A percentile compares a stretch with the other conserved stretches of the same genome.
These are phyloP conservation scores for Taiozyma onychis DNA, from an alignment of 1,139 yeast species.

Conservation along the genomic window DNA sequence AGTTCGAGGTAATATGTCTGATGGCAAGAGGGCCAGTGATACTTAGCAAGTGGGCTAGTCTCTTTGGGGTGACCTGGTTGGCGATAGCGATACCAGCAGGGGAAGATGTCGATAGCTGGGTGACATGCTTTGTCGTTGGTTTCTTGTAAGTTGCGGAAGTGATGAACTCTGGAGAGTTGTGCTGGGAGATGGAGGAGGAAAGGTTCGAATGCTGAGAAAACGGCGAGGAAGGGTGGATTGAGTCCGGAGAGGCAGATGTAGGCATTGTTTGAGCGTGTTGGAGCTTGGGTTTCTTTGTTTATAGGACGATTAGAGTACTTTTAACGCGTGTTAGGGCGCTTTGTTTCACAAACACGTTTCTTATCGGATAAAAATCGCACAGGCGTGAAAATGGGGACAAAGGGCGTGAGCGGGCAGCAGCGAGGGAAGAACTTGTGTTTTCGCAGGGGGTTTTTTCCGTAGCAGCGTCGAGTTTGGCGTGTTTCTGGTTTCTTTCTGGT, in stretches of 20 bases:
- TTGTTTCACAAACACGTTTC: slow-evolving; percentile 1
- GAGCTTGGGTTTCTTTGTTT: background rate
- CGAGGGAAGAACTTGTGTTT: background rate
- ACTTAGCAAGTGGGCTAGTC: slow-evolving; percentile 63
- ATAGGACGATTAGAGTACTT: background rate
- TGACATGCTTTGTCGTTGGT: slow-evolving; percentile 22
- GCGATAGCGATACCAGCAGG: slow-evolving; percentile 91
- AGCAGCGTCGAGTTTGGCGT: background rate
- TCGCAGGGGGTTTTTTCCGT: background rate
- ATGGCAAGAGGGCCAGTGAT: slow-evolving; percentile 87
- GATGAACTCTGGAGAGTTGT: slow-evolving; percentile 21
- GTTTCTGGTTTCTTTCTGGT: background rate
- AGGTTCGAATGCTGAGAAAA: slow-evolving; percentile 17
- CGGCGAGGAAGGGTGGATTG: slow-evolving; percentile 22
- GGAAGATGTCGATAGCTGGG: slow-evolving; percentile 62
- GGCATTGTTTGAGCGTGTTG: background rate
- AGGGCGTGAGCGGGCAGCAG: background rate
- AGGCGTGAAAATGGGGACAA: background rate
- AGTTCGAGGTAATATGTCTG: slow-evolving; percentile 78
- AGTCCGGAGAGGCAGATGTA: slow-evolving; percentile 13
- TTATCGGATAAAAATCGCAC: background rate
- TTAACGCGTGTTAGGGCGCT: background rate
- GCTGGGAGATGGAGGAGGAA: slow-evolving; percentile 18
- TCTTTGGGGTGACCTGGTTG: slow-evolving; percentile 73
- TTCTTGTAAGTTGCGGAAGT: slow-evolving; percentile 22